A percentile compares a stretch with the other conserved stretches of the same genome.
Evolutionary conservation across 441 rosid genomes (phyloP).

Genomic region (Mallotus japonicus): DNA sequence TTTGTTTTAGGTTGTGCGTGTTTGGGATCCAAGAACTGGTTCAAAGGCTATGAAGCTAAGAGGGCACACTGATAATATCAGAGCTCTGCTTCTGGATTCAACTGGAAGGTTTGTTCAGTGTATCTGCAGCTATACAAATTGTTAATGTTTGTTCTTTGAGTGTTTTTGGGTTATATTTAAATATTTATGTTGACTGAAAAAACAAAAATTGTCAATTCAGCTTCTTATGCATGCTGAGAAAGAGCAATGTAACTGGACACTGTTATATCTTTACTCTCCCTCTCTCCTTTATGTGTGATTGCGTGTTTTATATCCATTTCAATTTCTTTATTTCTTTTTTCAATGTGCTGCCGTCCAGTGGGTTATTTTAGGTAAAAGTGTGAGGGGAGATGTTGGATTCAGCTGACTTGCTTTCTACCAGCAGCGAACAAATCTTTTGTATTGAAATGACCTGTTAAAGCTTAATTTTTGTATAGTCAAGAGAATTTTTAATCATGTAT

Average conservation of each 20-base stretch:
- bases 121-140: conserved; percentile 9
- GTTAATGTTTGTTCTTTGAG: neutral
- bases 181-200: too few species aligned
- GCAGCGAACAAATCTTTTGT: neutral
- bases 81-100: conserved; percentile 90
- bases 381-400: neutral
- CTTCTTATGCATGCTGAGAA: too few species aligned
- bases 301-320: too few species aligned
- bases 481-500: too few species aligned
- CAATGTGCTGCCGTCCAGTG: too few species aligned
- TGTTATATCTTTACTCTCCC: too few species aligned
- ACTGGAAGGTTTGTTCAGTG: conserved; percentile 71
- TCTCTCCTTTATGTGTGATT: too few species aligned
- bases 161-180: neutral
- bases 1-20: conserved; percentile 80
- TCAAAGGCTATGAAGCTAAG: conserved; percentile 92
- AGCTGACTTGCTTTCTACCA: neutral
- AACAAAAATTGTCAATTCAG: too few species aligned
- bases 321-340: neutral
- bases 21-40: conserved; percentile 99
- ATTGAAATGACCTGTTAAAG: too few species aligned
- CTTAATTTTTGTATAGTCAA: too few species aligned
- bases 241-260: too few species aligned
- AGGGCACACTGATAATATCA: conserved; percentile 95
- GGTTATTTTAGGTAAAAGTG: too few species aligned